Conservation (phyloP, 2,329 filamentous ascomycete genomes). For the Aspergillus awamori region DNA sequence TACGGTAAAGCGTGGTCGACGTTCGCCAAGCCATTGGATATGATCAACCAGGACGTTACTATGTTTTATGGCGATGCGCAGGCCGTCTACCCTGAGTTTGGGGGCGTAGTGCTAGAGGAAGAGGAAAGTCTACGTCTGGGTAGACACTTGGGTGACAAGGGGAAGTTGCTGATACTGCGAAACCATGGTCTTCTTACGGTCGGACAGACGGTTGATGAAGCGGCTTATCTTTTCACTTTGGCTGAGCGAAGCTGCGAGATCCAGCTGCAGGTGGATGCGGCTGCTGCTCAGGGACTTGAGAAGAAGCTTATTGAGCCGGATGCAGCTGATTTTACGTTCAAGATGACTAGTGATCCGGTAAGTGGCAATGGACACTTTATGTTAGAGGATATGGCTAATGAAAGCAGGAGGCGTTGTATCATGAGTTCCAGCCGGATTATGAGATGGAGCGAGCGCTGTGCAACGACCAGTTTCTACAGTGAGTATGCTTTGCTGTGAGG, state of each 20-base stretch:
- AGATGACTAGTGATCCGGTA: slow-evolving; percentile 13
- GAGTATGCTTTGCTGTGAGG: background rate
- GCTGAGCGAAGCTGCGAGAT: slow-evolving; percentile 70
- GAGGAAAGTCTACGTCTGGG: slow-evolving; percentile 69
- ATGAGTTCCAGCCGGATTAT: background rate
- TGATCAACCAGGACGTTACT: slow-evolving; percentile 55
- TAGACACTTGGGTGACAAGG: slow-evolving; percentile 59
- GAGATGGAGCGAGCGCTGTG: background rate
- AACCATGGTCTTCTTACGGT: slow-evolving; percentile 76
- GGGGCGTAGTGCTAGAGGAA: slow-evolving; percentile 53
- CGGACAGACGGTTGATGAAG: slow-evolving; percentile 72
- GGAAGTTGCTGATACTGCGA: slow-evolving; percentile 65
- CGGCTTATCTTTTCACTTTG: slow-evolving; percentile 68
- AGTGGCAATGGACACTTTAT: background rate
- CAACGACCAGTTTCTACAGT: background rate
- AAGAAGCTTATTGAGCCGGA: slow-evolving; percentile 61
- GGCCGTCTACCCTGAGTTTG: slow-evolving; percentile 19
- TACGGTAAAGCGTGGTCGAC: slow-evolving; percentile 50
- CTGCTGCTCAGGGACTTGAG: slow-evolving; percentile 54
- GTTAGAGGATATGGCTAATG: background rate
- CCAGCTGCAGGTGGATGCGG: slow-evolving; percentile 70
- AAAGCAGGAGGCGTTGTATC: background rate
- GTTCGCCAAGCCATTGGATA: slow-evolving; percentile 47
- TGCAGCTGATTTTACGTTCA: slow-evolving; percentile 41
- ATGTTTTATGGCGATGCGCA: slow-evolving; percentile 60